Evolutionary conservation across 2,329 filamentous ascomycete species (phyloP), one percentile per base, ranked within the genome.

Genomic region (Sclerotinia spermophila): DNA sequence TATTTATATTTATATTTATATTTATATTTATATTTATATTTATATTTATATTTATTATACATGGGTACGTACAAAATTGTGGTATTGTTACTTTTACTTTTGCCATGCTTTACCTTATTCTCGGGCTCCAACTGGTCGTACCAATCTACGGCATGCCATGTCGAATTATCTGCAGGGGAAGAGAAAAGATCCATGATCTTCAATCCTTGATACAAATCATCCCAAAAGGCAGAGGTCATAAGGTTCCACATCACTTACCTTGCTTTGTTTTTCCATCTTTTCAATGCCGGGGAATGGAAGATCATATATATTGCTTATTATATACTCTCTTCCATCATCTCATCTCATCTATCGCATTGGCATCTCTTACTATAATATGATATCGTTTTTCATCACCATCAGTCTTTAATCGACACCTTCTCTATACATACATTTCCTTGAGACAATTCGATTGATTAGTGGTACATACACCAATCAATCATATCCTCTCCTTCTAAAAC

Each of bases 291-390:
- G 45, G 30, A 35, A 11, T 6, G 48, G n/a, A 61, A 17, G 42
- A 61, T 60, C 42, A 21, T 68, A 61, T 69, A 69, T 42, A 64
- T n/a, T n/a, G n/a, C n/a, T n/a, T n/a, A n/a, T n/a, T n/a, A n/a
- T n/a, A n/a, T n/a, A n/a, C n/a, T n/a, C 51, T 30, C 33, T 40
- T 55, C 58, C 48, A 17, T 17, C 48, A 27, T 51, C 21, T 35
- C 58, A 42, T 64, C 60, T 10, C 21, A 35, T 48, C 42, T n/a
- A 17, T 27, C 27, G 7, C 44, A n/a, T n/a, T n/a, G n/a, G n/a
- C n/a, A n/a, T n/a, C n/a, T n/a, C n/a, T n/a, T n/a, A 35, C 40
- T 69, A 64, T 55, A 68, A 69, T 69, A 69, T 64, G 67, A 69
- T 64, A 64, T 62, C 33, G 53, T 64, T 69, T 69, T 69, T 51